A percentile compares a stretch with the other conserved stretches of the same genome.
These are phyloP conservation scores for Tylopilus subfusipes DNA, from an alignment of 768 basidiomycete genomes.

Conservation along the genomic window DNA sequence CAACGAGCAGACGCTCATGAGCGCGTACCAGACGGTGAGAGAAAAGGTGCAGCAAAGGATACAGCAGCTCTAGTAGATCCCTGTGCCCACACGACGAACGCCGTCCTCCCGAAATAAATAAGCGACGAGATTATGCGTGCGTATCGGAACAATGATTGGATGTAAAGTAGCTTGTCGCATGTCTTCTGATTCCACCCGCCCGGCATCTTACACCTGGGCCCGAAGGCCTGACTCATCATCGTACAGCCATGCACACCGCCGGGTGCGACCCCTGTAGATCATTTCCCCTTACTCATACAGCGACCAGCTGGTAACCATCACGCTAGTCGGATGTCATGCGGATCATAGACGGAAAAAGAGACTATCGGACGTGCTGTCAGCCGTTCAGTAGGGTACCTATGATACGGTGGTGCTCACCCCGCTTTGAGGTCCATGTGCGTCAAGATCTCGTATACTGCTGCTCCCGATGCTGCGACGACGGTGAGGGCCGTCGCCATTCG, in stretches of 20 bases:
- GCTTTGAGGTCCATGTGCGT: constrained; percentile 9
- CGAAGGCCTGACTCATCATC: too few relatives aligned
- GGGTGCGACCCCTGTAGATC: neutral
- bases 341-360: constrained; percentile 14
- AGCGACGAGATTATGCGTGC: neutral
- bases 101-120: neutral
- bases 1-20: constrained; percentile 96
- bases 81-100: constrained; percentile 10
- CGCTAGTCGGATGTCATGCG: neutral
- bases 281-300: constrained; percentile 13
- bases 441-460: constrained; percentile 31
- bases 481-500: constrained; percentile 27
- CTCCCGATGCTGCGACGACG: constrained; percentile 32
- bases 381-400: neutral
- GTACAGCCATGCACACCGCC: constrained; percentile 6
- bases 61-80: constrained; percentile 61
- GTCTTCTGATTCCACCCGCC: neutral
- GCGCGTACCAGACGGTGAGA: constrained; percentile 85
- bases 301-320: constrained; percentile 4
- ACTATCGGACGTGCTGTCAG: constrained; percentile 8
- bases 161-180: constrained; percentile 5
- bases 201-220: constrained; percentile 15
- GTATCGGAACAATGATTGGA: constrained; percentile 1
- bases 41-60: constrained; percentile 83
- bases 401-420: constrained; percentile 13